Percentiles rank a stretch among this genome's conserved stretches.
Conservation (phyloP, 768 basidiomycete genomes). For the Cystofilobasidium macerans region DNA sequence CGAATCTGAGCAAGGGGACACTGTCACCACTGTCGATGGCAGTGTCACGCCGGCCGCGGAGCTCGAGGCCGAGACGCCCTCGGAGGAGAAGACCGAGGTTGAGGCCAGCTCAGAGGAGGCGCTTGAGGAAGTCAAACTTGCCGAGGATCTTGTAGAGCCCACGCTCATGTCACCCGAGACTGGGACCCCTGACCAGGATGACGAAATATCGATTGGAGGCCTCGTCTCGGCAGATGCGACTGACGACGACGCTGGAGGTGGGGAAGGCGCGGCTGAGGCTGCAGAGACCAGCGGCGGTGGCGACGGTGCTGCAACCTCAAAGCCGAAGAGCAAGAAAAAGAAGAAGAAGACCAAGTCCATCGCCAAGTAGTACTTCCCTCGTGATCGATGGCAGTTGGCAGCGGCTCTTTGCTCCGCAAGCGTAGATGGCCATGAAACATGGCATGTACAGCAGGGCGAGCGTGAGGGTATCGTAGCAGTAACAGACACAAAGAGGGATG, state of each 20-base stretch:
- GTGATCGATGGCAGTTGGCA: too few species aligned
- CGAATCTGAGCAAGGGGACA: not conserved
- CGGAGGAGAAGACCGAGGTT: not conserved
- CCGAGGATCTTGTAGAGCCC: not conserved
- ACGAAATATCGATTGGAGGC: not conserved
- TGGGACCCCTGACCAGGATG: not conserved
- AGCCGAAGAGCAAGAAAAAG: constrained; percentile 1
- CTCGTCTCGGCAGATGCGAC: not conserved
- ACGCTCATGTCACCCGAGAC: not conserved
- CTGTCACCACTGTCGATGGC: not conserved
- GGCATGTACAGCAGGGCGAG: too few species aligned
- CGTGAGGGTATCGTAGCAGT: too few species aligned
- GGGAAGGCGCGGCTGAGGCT: not conserved
- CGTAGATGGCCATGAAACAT: too few species aligned
- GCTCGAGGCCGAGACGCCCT: not conserved
- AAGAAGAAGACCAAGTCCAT: not conserved
- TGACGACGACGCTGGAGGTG: not conserved
- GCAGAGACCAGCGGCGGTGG: not conserved
- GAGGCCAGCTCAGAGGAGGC: not conserved
- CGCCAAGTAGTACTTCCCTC: not conserved
- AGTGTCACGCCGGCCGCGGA: not conserved
- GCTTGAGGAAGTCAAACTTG: not conserved
- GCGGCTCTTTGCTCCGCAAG: too few species aligned
- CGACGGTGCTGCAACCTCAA: not conserved
- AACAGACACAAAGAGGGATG: too few species aligned